Conservation (phyloP, 2,329 filamentous ascomycete species). For the Penicillium sp. region DNA sequence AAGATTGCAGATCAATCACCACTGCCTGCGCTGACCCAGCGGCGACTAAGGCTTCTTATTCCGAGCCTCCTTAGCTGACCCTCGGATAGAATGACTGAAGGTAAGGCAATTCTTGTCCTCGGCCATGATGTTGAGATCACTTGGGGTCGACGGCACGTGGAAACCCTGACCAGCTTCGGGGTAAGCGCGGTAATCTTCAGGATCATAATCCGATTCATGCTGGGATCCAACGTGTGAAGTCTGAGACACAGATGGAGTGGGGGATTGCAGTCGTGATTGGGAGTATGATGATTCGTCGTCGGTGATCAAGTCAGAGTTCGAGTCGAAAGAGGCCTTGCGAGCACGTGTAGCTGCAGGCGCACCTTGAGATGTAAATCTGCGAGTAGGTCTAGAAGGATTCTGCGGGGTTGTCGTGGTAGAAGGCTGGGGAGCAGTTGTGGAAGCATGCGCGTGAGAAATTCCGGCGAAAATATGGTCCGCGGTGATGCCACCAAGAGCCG, state of each 20-base stretch:
- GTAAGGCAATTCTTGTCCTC: conserved; percentile 58
- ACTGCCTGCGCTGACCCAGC: not conserved
- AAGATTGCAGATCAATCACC: not conserved
- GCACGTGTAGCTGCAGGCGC: not conserved
- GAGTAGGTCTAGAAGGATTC: not conserved
- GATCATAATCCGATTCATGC: conserved; percentile 48
- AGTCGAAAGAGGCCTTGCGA: conserved; percentile 2
- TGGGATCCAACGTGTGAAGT: conserved; percentile 13
- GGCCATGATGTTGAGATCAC: conserved; percentile 62
- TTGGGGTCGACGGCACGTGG: conserved; percentile 55
- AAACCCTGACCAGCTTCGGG: conserved; percentile 64
- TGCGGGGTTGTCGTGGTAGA: not conserved
- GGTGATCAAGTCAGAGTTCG: conserved; percentile 3
- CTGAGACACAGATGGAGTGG: conserved; percentile 29
- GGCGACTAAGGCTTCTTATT: not conserved
- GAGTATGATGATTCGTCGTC: conserved; percentile 5
- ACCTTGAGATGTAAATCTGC: not conserved
- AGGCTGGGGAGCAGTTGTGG: not conserved
- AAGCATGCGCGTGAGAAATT: not conserved
- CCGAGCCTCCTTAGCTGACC: not conserved
- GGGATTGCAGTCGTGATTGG: not conserved
- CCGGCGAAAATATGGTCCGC: not conserved
- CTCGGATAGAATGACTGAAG: conserved; percentile 51
- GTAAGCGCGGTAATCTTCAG: conserved; percentile 61
- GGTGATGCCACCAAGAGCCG: not conserved